These are phyloP conservation scores for Tricholoma furcatifolium DNA, from an alignment of 768 basidiomycete species.

Conservation along the genomic window DNA sequence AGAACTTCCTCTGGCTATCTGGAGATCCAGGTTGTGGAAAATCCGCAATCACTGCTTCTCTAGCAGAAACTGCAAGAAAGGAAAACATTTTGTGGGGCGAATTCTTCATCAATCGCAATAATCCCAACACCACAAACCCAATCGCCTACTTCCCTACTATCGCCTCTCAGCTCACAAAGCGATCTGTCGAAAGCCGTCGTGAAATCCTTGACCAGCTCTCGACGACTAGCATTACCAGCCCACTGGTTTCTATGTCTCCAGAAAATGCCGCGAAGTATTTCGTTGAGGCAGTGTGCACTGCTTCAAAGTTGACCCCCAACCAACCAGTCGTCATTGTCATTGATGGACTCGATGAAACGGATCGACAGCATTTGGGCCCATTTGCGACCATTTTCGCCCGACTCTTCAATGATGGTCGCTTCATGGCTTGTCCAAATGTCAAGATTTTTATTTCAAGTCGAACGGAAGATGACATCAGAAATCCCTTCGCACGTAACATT, in stretches of 20 bases:
- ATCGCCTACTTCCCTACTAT: conserved; percentile 17
- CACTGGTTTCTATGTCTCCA: conserved; percentile 7
- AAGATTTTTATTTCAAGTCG: conserved; percentile 12
- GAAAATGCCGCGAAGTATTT: conserved; percentile 13
- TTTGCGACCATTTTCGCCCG: conserved; percentile 11
- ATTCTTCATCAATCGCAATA: conserved; percentile 18
- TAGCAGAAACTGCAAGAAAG: conserved; percentile 11
- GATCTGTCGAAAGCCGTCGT: neutral
- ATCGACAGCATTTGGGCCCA: neutral
- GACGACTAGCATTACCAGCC: neutral
- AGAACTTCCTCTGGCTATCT: conserved; percentile 18
- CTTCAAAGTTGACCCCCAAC: neutral
- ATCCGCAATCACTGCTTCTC: conserved; percentile 16
- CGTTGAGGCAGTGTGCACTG: conserved; percentile 7
- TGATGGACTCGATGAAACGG: conserved; percentile 19
- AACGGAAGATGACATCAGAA: conserved; percentile 14
- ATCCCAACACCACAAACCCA: conserved; percentile 11
- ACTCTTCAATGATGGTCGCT: neutral
- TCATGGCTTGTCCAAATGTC: conserved; percentile 2
- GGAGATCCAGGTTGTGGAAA: conserved; percentile 19
- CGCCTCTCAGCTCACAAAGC: conserved; percentile 13
- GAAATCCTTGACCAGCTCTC: conserved; percentile 7
- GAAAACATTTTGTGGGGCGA: conserved; percentile 11
- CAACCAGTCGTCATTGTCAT: conserved; percentile 18
- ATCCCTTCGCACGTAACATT: conserved; percentile 4